A percentile compares a stretch with the other conserved stretches of the same genome.
Conservation (phyloP, 805 yeast genomes). For the Saccharomycopsis sp. region DNA sequence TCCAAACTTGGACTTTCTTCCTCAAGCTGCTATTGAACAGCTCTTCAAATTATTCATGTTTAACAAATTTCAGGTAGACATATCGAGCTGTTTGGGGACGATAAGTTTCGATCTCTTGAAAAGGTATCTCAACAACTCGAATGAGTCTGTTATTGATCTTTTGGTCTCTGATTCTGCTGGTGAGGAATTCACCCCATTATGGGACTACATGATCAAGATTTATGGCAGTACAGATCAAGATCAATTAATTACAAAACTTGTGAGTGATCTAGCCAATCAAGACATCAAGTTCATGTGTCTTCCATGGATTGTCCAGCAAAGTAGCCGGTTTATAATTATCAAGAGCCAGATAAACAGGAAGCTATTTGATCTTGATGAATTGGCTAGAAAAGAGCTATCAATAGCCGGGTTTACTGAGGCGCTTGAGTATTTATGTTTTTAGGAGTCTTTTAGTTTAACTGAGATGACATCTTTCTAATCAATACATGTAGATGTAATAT, state of each 20-base stretch:
- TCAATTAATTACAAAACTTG: background rate
- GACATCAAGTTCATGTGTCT: background rate
- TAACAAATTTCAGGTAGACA: background rate
- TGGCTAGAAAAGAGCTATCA: slow-evolving; percentile 1
- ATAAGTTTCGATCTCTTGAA: background rate
- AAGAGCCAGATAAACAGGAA: background rate
- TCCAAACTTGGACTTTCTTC: background rate
- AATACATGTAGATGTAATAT: too few species aligned
- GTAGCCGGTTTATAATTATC: background rate
- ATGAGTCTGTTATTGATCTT: background rate
- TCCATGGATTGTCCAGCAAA: background rate
- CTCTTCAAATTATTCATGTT: background rate
- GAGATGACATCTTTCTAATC: too few species aligned
- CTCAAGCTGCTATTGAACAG: background rate
- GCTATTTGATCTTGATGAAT: background rate
- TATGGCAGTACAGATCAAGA: background rate
- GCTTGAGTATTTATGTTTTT: slow-evolving; percentile 1
- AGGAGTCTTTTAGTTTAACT: too few species aligned
- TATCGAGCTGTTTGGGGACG: background rate
- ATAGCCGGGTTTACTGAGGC: slow-evolving; percentile 7
- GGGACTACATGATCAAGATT: background rate
- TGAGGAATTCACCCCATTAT: too few species aligned
- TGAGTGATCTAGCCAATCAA: background rate
- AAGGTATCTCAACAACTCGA: background rate
- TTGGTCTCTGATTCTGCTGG: too few species aligned